phyloP scores from a whole-genome alignment of 208 protist species.

The Leishmania guyanensis region DNA sequence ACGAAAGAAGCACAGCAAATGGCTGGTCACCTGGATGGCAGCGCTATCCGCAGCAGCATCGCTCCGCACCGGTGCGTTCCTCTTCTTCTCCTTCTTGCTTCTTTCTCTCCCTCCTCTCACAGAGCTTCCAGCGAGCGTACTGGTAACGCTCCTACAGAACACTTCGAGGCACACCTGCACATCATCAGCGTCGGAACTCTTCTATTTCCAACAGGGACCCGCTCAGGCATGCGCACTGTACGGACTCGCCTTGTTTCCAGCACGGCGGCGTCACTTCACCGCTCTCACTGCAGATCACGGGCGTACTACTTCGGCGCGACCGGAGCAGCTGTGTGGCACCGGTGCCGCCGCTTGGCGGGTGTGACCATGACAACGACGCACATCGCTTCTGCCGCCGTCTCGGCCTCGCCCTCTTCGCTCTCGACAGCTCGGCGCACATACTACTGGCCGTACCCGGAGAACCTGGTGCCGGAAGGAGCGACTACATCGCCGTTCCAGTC shows the following conservation, averaged over 20 bases:
- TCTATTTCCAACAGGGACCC: not conserved
- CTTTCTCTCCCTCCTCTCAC: not conserved
- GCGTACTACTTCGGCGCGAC: not conserved
- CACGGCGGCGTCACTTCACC: not conserved
- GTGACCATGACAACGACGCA: not conserved
- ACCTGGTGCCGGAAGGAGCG: conserved; percentile 75
- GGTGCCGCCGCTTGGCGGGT: not conserved
- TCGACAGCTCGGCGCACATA: conserved; percentile 49
- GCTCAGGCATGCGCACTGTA: not conserved
- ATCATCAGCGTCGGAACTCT: not conserved
- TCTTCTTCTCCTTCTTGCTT: not conserved
- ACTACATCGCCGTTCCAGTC: conserved; percentile 71
- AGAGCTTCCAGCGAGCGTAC: not conserved
- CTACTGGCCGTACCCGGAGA: conserved; percentile 76
- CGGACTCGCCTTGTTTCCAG: not conserved
- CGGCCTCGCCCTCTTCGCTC: not conserved
- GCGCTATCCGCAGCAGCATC: not conserved
- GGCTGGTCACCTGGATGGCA: not conserved
- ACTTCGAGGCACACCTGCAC: not conserved
- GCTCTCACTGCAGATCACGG: not conserved
- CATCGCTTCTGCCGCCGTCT: not conserved
- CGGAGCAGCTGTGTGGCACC: not conserved
- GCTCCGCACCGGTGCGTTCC: not conserved
- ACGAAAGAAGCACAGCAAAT: not conserved
- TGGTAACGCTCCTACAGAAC: not conserved